A percentile compares a stretch with the other conserved stretches of the same genome.
Conservation (phyloP, 2,329 filamentous ascomycete species). For the Annulohypoxylon truncatum region DNA sequence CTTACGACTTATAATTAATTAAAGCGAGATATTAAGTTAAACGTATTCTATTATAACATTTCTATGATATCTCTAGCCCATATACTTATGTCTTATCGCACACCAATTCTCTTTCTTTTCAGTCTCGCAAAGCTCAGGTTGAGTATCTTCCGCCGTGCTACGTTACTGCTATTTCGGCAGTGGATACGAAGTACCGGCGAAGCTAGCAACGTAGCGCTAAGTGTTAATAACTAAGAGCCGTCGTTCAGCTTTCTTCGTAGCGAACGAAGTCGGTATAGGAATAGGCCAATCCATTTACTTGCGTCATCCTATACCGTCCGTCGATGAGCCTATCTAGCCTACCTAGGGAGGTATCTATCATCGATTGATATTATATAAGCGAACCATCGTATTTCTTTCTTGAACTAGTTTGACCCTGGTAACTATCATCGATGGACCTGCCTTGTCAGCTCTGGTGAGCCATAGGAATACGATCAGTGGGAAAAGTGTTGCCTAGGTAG, state of each 20-base stretch:
- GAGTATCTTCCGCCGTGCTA: background rate
- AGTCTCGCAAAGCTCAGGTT: background rate
- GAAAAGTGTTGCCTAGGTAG: constrained; percentile 36
- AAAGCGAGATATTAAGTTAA: background rate
- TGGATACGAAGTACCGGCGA: background rate
- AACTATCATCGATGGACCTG: constrained; percentile 8
- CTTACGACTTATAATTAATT: background rate
- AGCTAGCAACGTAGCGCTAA: background rate
- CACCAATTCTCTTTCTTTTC: background rate
- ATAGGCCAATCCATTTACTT: background rate
- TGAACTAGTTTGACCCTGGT: background rate
- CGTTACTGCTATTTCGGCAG: background rate
- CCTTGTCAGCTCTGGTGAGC: constrained; percentile 32
- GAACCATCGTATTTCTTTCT: background rate
- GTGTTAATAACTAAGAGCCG: background rate
- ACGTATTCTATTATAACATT: background rate
- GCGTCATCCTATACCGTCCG: background rate
- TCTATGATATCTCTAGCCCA: background rate
- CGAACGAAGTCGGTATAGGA: background rate
- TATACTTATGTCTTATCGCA: background rate
- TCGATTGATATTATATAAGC: background rate
- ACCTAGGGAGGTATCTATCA: background rate
- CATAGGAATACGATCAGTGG: constrained; percentile 35
- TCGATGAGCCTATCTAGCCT: background rate
- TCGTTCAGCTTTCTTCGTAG: background rate